Evolutionary conservation across 495 filamentous ascomycete genomes (phyloP).

Genomic region (Aspergillus saccharolyticus): DNA sequence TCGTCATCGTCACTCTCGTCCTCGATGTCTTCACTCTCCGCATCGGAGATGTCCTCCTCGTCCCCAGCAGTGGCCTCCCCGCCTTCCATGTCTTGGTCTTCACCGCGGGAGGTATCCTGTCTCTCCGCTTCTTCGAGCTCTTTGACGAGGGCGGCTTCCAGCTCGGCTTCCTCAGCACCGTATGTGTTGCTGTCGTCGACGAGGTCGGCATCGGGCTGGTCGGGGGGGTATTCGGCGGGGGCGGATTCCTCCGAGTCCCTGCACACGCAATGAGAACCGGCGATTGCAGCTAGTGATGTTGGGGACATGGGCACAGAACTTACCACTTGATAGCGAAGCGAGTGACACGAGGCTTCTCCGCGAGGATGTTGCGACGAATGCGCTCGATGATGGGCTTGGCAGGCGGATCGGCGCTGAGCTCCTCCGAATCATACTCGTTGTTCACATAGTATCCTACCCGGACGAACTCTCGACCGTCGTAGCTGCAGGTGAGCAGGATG

Average conservation of each 20-base stretch:
- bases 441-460: conserved; percentile 99
- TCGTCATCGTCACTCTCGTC: conserved; percentile 88
- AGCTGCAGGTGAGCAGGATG: conserved; percentile 92
- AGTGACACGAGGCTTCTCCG: conserved; percentile 95
- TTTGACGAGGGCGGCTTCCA: conserved; percentile 48
- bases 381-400: conserved; percentile 87
- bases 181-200: conserved; percentile 83
- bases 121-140: conserved; percentile 57
- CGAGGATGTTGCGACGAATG: conserved; percentile 84
- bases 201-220: conserved; percentile 91
- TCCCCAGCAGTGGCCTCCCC: conserved; percentile 56
- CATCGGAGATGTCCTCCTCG: conserved; percentile 74
- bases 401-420: conserved; percentile 80
- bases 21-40: conserved; percentile 93
- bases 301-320: conserved; percentile 11
- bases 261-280: conserved; percentile 5
- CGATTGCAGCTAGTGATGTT: too few relatives aligned
- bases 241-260: conserved; percentile 97
- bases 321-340: conserved; percentile 99
- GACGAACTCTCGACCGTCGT: conserved; percentile 94
- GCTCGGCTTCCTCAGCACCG: conserved; percentile 66
- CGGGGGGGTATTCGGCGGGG: conserved; percentile 90
- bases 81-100: conserved; percentile 83
- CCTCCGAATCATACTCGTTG: conserved; percentile 94
- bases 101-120: conserved; percentile 35